A percentile compares a stretch with the other conserved stretches of the same genome.
These are phyloP conservation scores for Cladophialophora bantiana DNA, from an alignment of 2,329 filamentous ascomycete genomes.

Conservation along the genomic window DNA sequence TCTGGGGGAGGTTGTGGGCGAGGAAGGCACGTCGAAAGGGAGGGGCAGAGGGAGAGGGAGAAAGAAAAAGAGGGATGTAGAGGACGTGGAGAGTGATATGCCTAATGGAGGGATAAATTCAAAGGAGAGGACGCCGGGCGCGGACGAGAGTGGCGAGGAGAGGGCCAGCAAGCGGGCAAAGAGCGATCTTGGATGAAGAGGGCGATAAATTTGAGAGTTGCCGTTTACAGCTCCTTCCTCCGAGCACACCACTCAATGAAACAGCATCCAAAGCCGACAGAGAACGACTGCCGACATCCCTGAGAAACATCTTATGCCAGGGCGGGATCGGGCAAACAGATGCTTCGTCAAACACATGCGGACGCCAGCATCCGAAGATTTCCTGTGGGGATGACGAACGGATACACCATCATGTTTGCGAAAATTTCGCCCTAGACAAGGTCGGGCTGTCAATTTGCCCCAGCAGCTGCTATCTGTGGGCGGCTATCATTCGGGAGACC, in stretches of 20 bases:
- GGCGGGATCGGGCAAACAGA: neutral
- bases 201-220: neutral
- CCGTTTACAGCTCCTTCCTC: neutral
- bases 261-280: neutral
- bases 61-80: conserved; percentile 38
- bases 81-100: conserved; percentile 26
- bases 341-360: too few species aligned
- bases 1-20: conserved; percentile 39
- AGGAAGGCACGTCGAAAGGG: conserved; percentile 40
- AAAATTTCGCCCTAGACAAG: neutral
- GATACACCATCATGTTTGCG: neutral
- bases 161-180: conserved; percentile 31
- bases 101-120: conserved; percentile 13
- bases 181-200: conserved; percentile 35
- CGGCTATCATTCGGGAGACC: neutral
- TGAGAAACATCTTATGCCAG: neutral
- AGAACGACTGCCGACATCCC: neutral
- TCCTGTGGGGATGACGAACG: neutral
- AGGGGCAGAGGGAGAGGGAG: conserved; percentile 39
- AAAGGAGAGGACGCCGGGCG: conserved; percentile 42
- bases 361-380: neutral
- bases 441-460: neutral
- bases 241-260: neutral
- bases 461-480: neutral
- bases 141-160: conserved; percentile 29